A percentile compares a stretch with the other conserved stretches of the same genome.
These are phyloP conservation scores for Botrytis fragariae DNA, from an alignment of 2,329 filamentous ascomycete species.

Conservation along the genomic window DNA sequence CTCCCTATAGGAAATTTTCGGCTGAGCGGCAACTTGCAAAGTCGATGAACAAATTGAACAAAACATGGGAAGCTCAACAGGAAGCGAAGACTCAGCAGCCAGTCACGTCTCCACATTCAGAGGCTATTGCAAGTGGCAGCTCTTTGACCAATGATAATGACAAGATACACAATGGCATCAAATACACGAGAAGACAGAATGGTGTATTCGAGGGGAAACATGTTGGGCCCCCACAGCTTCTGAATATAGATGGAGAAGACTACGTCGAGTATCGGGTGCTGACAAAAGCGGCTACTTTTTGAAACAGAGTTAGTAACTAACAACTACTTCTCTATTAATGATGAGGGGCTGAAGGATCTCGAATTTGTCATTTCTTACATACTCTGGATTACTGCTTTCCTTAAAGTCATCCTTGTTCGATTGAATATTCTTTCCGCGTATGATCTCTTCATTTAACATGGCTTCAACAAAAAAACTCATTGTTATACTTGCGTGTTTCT, in stretches of 20 bases:
- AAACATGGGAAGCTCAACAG: slow-evolving; percentile 32
- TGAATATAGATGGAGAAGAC: slow-evolving; percentile 65
- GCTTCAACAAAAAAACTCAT: not conserved
- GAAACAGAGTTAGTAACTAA: not conserved
- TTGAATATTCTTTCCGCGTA: not conserved
- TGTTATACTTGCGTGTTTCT: not conserved
- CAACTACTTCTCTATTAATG: not conserved
- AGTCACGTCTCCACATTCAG: slow-evolving; percentile 15
- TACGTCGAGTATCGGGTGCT: slow-evolving; percentile 66
- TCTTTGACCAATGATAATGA: slow-evolving; percentile 47
- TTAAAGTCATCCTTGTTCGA: not conserved
- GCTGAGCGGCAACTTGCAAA: not conserved
- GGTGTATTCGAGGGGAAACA: slow-evolving; percentile 62
- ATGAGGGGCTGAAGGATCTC: not conserved
- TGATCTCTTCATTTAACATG: not conserved
- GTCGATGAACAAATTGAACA: slow-evolving; percentile 34
- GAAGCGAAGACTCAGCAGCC: not conserved
- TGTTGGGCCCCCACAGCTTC: slow-evolving; percentile 59
- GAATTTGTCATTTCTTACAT: not conserved
- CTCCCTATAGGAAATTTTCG: not conserved
- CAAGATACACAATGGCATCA: slow-evolving; percentile 58
- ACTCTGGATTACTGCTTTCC: not conserved
- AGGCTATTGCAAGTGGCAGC: slow-evolving; percentile 19
- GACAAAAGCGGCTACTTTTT: slow-evolving; percentile 58
- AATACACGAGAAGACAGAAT: slow-evolving; percentile 60